Conservation (phyloP, 352 stramenopile genomes). For the Pythium biforme region DNA sequence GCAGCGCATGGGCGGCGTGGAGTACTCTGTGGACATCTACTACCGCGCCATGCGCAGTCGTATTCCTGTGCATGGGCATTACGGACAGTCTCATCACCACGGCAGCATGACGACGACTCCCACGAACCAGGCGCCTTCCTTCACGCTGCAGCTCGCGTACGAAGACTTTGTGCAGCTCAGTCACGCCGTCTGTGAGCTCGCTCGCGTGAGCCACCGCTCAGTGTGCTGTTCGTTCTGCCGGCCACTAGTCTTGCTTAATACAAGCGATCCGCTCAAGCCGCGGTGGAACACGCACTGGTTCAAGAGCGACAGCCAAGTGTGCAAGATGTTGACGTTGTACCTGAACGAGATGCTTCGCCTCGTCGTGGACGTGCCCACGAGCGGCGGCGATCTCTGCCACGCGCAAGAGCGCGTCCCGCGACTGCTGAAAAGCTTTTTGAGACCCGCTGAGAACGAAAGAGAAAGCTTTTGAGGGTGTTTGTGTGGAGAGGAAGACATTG, state of each 20-base stretch:
- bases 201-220: neutral
- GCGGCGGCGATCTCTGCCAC: neutral
- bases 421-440: neutral
- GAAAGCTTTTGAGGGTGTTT: neutral
- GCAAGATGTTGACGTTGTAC: neutral
- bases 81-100: neutral
- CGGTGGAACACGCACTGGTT: slow-evolving; percentile 1
- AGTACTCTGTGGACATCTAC: neutral
- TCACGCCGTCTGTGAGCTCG: neutral
- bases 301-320: neutral
- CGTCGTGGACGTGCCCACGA: neutral
- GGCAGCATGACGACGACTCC: too few species aligned
- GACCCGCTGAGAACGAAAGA: neutral
- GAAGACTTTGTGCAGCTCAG: neutral
- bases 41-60: neutral
- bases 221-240: neutral
- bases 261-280: neutral
- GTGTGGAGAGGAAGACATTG: too few species aligned
- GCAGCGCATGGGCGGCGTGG: neutral
- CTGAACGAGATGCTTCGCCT: neutral
- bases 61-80: neutral
- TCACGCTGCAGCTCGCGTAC: neutral
- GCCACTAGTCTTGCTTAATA: neutral
- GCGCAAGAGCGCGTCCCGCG: neutral
- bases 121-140: neutral